Evolutionary conservation across 441 rosid species (phyloP).

Genomic region (Euphorbia celastroides): DNA sequence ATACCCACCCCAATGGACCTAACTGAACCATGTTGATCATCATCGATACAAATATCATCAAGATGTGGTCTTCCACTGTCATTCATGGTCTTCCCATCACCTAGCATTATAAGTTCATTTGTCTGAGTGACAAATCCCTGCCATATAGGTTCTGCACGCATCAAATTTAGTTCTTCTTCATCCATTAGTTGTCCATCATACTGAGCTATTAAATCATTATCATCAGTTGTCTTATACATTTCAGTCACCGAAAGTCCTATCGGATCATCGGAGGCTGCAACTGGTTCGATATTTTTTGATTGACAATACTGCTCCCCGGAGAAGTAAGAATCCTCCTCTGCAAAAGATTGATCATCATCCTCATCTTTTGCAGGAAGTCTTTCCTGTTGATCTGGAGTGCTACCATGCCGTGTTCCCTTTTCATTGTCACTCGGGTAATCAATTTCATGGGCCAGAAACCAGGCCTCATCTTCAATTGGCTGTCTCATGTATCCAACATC

Average conservation of each 20-base stretch:
- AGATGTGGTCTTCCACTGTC: slow-evolving; percentile 41
- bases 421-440: slow-evolving; percentile 99
- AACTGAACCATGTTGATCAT: slow-evolving; percentile 87
- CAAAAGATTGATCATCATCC: slow-evolving; percentile 84
- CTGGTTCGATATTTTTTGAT: slow-evolving; percentile 54
- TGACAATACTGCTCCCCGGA: slow-evolving; percentile 78
- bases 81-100: slow-evolving; percentile 45
- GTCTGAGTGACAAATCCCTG: slow-evolving; percentile 88
- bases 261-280: slow-evolving; percentile 64
- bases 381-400: slow-evolving; percentile 71
- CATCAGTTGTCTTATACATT: slow-evolving; percentile 51
- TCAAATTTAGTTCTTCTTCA: slow-evolving; percentile 69
- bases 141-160: slow-evolving; percentile 87
- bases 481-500: slow-evolving; percentile 98
- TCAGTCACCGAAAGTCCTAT: slow-evolving; percentile 52
- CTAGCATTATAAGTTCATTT: slow-evolving; percentile 62
- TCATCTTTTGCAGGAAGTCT: slow-evolving; percentile 70
- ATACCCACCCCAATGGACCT: slow-evolving; percentile 96
- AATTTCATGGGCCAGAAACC: slow-evolving; percentile 98
- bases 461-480: slow-evolving; percentile 92
- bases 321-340: slow-evolving; percentile 87
- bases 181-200: slow-evolving; percentile 86
- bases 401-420: slow-evolving; percentile 70
- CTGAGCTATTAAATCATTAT: slow-evolving; percentile 57
- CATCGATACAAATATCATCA: slow-evolving; percentile 64